phyloP scores from a whole-genome alignment of 768 basidiomycete genomes.

The Lenzites betulinus region DNA sequence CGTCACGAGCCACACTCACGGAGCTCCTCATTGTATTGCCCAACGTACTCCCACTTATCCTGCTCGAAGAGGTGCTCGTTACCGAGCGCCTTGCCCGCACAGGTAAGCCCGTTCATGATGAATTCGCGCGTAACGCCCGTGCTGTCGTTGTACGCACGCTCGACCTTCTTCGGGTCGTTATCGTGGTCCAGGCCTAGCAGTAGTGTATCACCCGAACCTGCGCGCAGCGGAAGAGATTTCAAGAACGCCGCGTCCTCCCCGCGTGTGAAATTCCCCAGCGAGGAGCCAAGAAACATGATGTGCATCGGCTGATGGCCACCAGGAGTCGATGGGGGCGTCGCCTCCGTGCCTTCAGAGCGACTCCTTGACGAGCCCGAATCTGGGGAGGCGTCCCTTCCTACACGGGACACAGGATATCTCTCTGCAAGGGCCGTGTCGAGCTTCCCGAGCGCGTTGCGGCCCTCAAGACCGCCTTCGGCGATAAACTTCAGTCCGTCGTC shows the following conservation, averaged over 20 bases:
- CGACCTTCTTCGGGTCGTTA: constrained; percentile 68
- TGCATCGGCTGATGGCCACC: constrained; percentile 62
- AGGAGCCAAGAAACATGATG: constrained; percentile 89
- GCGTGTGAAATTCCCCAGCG: constrained; percentile 86
- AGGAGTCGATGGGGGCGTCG: constrained; percentile 48
- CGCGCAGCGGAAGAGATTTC: constrained; percentile 71
- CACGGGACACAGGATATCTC: constrained; percentile 19
- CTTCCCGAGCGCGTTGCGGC: constrained; percentile 19
- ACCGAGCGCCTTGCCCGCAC: constrained; percentile 68
- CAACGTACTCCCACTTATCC: constrained; percentile 75
- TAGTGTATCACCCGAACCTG: constrained; percentile 77
- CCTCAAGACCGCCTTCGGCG: constrained; percentile 58
- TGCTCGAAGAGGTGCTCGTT: constrained; percentile 63
- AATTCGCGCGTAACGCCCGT: constrained; percentile 73
- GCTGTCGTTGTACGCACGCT: constrained; percentile 84
- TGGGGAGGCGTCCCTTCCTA: constrained; percentile 39
- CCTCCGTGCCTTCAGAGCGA: constrained; percentile 20
- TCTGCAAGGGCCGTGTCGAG: constrained; percentile 14
- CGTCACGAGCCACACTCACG: constrained; percentile 37
- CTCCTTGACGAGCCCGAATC: constrained; percentile 33
- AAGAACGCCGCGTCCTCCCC: constrained; percentile 74
- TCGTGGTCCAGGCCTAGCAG: constrained; percentile 91
- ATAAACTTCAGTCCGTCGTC: constrained; percentile 86
- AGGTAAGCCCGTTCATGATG: constrained; percentile 83
- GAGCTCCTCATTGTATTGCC: constrained; percentile 54